phyloP scores from a whole-genome alignment of 768 basidiomycete genomes.

The Psilocybe cubensis region DNA sequence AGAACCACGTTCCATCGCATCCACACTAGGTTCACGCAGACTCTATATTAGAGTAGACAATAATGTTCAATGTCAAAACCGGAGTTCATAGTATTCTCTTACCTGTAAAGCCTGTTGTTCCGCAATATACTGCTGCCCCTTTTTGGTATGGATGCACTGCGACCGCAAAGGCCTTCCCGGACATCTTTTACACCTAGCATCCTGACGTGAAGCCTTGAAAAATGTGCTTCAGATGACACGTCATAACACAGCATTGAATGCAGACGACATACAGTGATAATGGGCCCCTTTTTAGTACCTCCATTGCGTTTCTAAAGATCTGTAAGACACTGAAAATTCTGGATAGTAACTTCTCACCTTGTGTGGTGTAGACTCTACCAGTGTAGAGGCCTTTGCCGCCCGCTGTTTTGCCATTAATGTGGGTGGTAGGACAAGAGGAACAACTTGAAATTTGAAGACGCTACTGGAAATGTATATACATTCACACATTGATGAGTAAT shows the following conservation, averaged over 20 bases:
- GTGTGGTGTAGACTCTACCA: no score
- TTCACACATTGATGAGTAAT: no score
- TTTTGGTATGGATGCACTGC: slow-evolving; percentile 10
- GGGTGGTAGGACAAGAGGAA: no score
- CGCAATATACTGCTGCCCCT: neutral
- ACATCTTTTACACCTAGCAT: slow-evolving; percentile 1
- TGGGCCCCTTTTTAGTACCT: no score
- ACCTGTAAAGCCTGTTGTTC: neutral
- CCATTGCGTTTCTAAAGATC: no score
- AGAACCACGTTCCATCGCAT: no score
- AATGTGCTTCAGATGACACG: neutral
- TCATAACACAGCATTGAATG: neutral
- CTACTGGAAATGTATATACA: no score
- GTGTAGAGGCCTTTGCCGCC: no score
- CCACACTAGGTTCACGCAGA: neutral
- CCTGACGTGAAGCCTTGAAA: neutral
- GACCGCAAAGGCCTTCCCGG: slow-evolving; percentile 1
- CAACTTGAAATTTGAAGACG: no score
- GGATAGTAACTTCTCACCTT: no score
- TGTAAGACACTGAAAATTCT: no score
- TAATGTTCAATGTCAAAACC: neutral
- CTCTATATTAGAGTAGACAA: neutral
- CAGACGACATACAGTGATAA: neutral
- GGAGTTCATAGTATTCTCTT: neutral
- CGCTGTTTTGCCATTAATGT: no score